phyloP scores from a whole-genome alignment of 805 yeast genomes.

The Scheffersomyces coipomensis region DNA sequence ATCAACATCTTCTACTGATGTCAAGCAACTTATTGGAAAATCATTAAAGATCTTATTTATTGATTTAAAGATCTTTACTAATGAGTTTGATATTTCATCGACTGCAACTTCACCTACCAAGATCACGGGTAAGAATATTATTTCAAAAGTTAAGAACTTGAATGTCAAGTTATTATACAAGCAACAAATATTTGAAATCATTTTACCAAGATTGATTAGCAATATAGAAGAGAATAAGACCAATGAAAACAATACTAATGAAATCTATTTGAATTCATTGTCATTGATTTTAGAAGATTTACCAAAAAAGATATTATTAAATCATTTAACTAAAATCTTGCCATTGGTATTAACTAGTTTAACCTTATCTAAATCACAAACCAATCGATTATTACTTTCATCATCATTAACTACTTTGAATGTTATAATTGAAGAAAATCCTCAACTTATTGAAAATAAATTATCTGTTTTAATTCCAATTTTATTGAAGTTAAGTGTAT shows the following conservation, averaged over 20 bases:
- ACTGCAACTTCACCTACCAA: no score
- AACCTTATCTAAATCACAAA: slow-evolving; percentile 24
- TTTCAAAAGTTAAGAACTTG: slow-evolving; percentile 49
- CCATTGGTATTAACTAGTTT: slow-evolving; percentile 74
- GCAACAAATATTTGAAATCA: slow-evolving; percentile 69
- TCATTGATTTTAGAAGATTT: slow-evolving; percentile 67
- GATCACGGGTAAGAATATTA: slow-evolving; percentile 23
- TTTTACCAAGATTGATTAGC: slow-evolving; percentile 54
- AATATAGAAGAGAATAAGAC: slow-evolving; percentile 36
- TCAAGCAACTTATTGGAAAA: slow-evolving; percentile 36
- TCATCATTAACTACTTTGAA: slow-evolving; percentile 63
- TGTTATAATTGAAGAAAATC: slow-evolving; percentile 53
- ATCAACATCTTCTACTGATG: not conserved
- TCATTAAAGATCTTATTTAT: slow-evolving; percentile 63
- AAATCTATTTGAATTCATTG: slow-evolving; percentile 62
- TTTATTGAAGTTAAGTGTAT: slow-evolving; percentile 38
- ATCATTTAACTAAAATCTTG: slow-evolving; percentile 60
- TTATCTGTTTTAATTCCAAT: slow-evolving; percentile 56
- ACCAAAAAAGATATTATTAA: slow-evolving; percentile 59
- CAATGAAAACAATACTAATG: slow-evolving; percentile 26
- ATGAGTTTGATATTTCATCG: slow-evolving; percentile 32
- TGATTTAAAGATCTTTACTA: slow-evolving; percentile 62
- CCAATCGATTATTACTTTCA: slow-evolving; percentile 46
- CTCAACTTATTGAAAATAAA: slow-evolving; percentile 52
- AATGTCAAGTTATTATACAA: slow-evolving; percentile 70